Percentiles rank a stretch among this genome's conserved stretches.
phyloP scores from a whole-genome alignment of 345 rosid genomes.

The Lumnitzera littorea region DNA sequence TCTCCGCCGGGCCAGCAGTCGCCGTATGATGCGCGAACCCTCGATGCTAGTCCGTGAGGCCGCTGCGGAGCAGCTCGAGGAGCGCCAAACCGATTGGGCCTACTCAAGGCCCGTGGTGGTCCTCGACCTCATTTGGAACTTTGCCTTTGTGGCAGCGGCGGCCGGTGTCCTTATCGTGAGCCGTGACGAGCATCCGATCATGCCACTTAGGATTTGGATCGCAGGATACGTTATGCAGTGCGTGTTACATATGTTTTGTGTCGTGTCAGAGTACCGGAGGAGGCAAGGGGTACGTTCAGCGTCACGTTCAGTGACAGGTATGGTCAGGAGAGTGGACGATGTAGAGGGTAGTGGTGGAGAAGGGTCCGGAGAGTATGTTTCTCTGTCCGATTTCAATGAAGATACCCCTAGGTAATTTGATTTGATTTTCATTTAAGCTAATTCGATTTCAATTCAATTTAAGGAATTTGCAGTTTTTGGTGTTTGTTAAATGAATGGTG shows the following conservation, averaged over 20 bases:
- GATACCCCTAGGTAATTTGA: slow-evolving; percentile 51
- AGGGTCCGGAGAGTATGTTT: slow-evolving; percentile 49
- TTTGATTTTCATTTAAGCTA: neutral
- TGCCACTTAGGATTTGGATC: slow-evolving; percentile 87
- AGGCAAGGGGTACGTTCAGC: slow-evolving; percentile 43
- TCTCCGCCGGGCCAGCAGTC: slow-evolving; percentile 84
- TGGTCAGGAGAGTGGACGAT: slow-evolving; percentile 22
- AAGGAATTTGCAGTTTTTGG: neutral
- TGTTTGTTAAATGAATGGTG: neutral
- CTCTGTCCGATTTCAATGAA: slow-evolving; percentile 55
- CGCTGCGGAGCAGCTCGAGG: slow-evolving; percentile 96
- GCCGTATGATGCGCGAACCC: slow-evolving; percentile 85
- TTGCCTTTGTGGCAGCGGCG: slow-evolving; percentile 79
- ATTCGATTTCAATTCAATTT: neutral
- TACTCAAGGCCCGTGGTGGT: slow-evolving; percentile 90
- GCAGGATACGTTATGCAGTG: slow-evolving; percentile 79
- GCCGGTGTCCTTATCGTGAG: slow-evolving; percentile 50
- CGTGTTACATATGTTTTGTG: slow-evolving; percentile 77
- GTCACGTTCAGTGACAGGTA: slow-evolving; percentile 5
- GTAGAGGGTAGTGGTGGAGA: slow-evolving; percentile 22
- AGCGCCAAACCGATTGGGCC: slow-evolving; percentile 98
- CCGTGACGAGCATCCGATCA: slow-evolving; percentile 46
- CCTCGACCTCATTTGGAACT: slow-evolving; percentile 77
- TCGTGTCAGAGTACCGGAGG: slow-evolving; percentile 68
- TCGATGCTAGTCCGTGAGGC: slow-evolving; percentile 90